phyloP scores from a whole-genome alignment of 345 rosid species.

The Rhizophora mangle region DNA sequence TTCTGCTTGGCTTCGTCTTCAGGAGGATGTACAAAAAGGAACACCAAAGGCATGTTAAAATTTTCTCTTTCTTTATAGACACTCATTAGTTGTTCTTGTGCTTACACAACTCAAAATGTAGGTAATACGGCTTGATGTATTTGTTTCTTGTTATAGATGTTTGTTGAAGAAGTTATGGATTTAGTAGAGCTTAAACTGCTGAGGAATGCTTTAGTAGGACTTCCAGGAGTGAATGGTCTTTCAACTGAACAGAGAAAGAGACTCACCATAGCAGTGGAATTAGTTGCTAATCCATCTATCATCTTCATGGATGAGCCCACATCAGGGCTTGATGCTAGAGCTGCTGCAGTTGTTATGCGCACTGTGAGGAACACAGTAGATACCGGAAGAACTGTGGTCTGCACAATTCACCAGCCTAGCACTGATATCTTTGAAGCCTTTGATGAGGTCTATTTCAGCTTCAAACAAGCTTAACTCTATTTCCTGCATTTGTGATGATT shows the following conservation, averaged over 20 bases:
- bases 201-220: background rate
- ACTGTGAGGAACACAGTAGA: background rate
- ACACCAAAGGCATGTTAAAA: background rate
- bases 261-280: background rate
- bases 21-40: background rate
- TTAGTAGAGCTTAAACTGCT: background rate
- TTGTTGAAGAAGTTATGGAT: constrained; percentile 1
- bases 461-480: background rate
- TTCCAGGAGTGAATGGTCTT: background rate
- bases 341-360: background rate
- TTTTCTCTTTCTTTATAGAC: background rate
- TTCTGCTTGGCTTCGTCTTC: background rate
- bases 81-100: background rate
- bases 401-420: background rate
- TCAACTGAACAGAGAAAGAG: background rate
- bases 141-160: background rate
- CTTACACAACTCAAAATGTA: background rate
- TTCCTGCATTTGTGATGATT: background rate
- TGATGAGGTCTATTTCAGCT: background rate
- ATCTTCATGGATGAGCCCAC: constrained; percentile 5
- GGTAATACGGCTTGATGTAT: background rate
- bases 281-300: background rate
- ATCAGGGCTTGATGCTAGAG: background rate
- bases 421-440: background rate
- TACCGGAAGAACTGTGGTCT: background rate